Percentiles rank a stretch among this genome's conserved stretches.
phyloP scores from a whole-genome alignment of 2,329 filamentous ascomycete species.

The Passalora sequoiae region DNA sequence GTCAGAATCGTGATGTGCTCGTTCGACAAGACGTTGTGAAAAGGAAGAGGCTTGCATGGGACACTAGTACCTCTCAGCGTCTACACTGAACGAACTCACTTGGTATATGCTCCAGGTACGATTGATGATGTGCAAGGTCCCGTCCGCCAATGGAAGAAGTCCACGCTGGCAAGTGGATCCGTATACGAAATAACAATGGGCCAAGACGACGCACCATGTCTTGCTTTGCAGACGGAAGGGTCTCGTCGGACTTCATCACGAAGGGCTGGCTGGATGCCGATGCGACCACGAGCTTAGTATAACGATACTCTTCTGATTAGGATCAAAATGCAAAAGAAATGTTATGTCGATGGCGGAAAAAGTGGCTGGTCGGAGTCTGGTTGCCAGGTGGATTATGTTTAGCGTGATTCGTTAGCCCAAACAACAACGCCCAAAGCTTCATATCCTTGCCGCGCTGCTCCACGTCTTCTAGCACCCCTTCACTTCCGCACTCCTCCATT shows the following conservation, averaged over 20 bases:
- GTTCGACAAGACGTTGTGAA: not conserved
- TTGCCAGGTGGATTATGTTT: not conserved
- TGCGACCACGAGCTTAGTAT: not conserved
- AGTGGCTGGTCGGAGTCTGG: not conserved
- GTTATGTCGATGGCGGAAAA: too few relatives aligned
- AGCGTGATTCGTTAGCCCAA: not conserved
- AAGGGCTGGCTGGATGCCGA: not conserved
- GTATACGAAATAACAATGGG: slow-evolving; percentile 1
- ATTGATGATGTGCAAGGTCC: not conserved
- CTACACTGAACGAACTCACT: too few relatives aligned
- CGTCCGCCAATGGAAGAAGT: slow-evolving; percentile 3
- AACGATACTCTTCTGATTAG: too few relatives aligned
- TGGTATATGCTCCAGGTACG: not conserved
- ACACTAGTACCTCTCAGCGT: not conserved
- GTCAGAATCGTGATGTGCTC: slow-evolving; percentile 3
- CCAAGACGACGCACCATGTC: not conserved
- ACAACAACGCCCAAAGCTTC: too few relatives aligned
- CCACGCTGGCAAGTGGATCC: slow-evolving; percentile 4
- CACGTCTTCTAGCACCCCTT: not conserved
- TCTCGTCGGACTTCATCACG: not conserved
- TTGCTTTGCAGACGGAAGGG: not conserved
- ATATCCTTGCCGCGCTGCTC: not conserved
- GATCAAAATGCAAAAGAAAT: too few relatives aligned
- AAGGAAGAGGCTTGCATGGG: slow-evolving; percentile 1
- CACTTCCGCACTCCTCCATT: not conserved